A percentile compares a stretch with the other conserved stretches of the same genome.
phyloP scores from a whole-genome alignment of 1,284 basidiomycete species.

The Cutaneotrichosporon cutaneum region DNA sequence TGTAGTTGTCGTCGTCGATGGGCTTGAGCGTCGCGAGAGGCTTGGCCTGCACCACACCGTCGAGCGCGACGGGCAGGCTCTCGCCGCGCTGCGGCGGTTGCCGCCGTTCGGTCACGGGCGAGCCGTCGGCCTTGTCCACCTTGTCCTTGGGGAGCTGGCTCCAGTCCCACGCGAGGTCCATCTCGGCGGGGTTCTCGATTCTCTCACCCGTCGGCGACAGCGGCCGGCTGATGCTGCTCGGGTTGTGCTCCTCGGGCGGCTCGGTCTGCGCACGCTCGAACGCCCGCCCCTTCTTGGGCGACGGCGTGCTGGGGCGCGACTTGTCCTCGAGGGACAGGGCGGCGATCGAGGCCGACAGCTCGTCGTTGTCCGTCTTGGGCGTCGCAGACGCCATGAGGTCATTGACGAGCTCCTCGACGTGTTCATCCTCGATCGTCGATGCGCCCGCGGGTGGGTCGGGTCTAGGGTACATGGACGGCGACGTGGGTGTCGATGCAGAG shows the following conservation, averaged over 20 bases:
- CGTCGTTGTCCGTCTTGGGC: not conserved
- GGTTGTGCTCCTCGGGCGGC: constrained; percentile 16
- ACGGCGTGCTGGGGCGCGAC: not conserved
- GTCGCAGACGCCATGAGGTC: constrained; percentile 22
- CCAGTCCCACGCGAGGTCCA: constrained; percentile 52
- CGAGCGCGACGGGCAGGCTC: constrained; percentile 11
- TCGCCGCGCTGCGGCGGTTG: constrained; percentile 11
- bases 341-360: constrained; percentile 16
- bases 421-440: constrained; percentile 11
- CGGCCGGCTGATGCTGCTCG: constrained; percentile 14
- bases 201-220: constrained; percentile 17
- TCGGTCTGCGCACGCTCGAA: constrained; percentile 20
- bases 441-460: constrained; percentile 2
- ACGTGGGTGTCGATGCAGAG: not conserved
- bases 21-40: constrained; percentile 43
- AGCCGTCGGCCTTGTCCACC: constrained; percentile 9
- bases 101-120: not conserved
- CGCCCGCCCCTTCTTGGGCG: constrained; percentile 10
- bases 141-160: constrained; percentile 25
- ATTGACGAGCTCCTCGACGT: constrained; percentile 20
- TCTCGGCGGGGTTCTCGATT: constrained; percentile 15
- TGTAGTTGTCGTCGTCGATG: constrained; percentile 54
- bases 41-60: not conserved
- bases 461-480: not conserved
- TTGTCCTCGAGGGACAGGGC: constrained; percentile 20